Percentiles rank a stretch among this genome's conserved stretches.
These are phyloP conservation scores for Colletotrichum chrysophilum DNA, from an alignment of 2,329 filamentous ascomycete genomes.

Conservation along the genomic window DNA sequence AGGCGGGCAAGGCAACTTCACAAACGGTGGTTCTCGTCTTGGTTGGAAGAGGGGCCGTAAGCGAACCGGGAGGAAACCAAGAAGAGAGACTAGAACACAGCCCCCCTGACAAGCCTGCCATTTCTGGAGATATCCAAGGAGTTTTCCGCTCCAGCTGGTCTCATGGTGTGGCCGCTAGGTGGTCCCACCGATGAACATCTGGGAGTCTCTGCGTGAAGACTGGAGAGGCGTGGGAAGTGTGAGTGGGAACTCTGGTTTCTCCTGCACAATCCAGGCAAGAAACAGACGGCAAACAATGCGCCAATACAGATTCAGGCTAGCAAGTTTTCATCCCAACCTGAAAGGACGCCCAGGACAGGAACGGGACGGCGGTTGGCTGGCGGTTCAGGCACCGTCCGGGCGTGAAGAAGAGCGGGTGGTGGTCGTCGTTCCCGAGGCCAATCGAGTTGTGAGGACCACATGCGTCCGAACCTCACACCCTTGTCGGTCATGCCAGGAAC, in stretches of 20 bases:
- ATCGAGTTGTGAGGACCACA: background rate
- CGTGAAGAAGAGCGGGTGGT: background rate
- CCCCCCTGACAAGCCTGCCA: constrained; percentile 1
- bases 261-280: background rate
- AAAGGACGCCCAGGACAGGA: background rate
- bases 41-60: background rate
- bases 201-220: background rate
- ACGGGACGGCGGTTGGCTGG: constrained; percentile 18
- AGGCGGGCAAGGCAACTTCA: background rate
- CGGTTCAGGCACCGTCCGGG: background rate
- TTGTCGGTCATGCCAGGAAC: constrained; percentile 2
- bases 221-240: background rate
- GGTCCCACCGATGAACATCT: background rate
- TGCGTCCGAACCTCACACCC: background rate
- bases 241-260: background rate
- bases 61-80: background rate
- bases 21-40: background rate
- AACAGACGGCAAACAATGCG: background rate
- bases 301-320: background rate
- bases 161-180: background rate
- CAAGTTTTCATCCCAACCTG: background rate
- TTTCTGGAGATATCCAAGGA: background rate
- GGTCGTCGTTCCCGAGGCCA: constrained; percentile 2
- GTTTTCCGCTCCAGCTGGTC: background rate
- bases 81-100: constrained; percentile 9